Evolutionary conservation across 257 asterid species (phyloP).

Genomic region (Nicotiana obtusifolia): DNA sequence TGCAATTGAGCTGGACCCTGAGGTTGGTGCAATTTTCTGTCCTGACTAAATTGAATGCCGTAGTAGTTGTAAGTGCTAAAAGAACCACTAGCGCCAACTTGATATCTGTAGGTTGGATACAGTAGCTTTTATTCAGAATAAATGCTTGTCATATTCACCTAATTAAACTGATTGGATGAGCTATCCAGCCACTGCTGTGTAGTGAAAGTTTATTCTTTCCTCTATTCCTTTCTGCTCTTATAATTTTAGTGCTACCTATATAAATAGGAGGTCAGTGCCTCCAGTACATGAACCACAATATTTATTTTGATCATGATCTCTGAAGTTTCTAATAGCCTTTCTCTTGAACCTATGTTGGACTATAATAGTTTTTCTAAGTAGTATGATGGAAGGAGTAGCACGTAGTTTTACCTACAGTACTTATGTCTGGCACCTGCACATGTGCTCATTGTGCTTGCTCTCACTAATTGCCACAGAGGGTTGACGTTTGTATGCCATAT

Average conservation of each 20-base stretch:
- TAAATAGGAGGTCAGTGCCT: neutral
- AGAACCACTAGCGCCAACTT: neutral
- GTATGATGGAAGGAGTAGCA: neutral
- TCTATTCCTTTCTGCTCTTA: neutral
- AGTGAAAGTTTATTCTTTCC: neutral
- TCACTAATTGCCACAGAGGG: neutral
- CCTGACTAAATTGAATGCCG: neutral
- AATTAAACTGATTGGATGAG: neutral
- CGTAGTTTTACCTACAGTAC: neutral
- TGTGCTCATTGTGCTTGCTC: neutral
- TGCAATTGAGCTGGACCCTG: slow-evolving; percentile 58
- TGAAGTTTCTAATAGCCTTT: neutral
- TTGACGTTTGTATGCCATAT: neutral
- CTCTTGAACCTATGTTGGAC: neutral
- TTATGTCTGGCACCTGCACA: neutral
- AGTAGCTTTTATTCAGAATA: neutral
- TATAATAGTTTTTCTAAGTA: no score
- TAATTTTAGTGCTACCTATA: neutral
- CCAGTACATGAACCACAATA: neutral
- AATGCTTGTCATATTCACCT: neutral
- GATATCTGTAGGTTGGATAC: neutral
- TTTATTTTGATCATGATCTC: neutral
- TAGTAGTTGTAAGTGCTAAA: neutral
- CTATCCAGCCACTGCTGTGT: neutral
- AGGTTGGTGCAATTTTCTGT: slow-evolving; percentile 36